Percentiles rank a stretch among this genome's conserved stretches.
Conservation (phyloP, 2,329 filamentous ascomycete genomes). For the Aureobasidium namibiae region DNA sequence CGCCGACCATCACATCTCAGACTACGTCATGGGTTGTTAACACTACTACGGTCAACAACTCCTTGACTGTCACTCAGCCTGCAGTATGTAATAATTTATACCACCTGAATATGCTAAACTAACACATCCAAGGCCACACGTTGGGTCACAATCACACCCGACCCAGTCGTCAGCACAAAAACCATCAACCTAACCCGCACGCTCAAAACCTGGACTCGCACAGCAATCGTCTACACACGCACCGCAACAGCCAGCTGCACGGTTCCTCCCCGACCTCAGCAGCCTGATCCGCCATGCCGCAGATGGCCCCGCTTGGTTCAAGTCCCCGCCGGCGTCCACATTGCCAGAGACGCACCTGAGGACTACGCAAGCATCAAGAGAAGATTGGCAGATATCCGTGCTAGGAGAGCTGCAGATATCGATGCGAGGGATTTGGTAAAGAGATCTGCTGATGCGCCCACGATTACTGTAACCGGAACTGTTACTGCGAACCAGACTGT, state of each 20-base stretch:
- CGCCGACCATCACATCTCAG: constrained; percentile 17
- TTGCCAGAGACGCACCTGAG: constrained; percentile 18
- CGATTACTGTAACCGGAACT: constrained; percentile 27
- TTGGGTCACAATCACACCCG: constrained; percentile 3
- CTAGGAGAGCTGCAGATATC: constrained; percentile 13
- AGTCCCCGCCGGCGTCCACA: constrained; percentile 14
- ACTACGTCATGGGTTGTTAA: constrained; percentile 16
- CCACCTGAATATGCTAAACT: not conserved
- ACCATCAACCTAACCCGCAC: constrained; percentile 8
- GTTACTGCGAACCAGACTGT: constrained; percentile 26
- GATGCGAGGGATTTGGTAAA: constrained; percentile 20
- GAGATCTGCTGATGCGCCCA: constrained; percentile 30
- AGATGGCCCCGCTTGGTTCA: constrained; percentile 29
- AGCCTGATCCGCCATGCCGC: constrained; percentile 27
- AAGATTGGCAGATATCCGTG: constrained; percentile 11
- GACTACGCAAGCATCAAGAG: constrained; percentile 20
- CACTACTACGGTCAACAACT: constrained; percentile 15
- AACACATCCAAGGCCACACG: constrained; percentile 4
- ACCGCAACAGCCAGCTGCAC: constrained; percentile 33
- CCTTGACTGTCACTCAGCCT: constrained; percentile 13
- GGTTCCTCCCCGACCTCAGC: constrained; percentile 23
- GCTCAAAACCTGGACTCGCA: constrained; percentile 17
- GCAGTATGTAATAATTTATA: not conserved
- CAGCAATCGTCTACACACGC: constrained; percentile 18
- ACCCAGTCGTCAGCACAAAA: not conserved